Conservation (phyloP, 768 basidiomycete genomes). For the Arthromyces matolae region DNA sequence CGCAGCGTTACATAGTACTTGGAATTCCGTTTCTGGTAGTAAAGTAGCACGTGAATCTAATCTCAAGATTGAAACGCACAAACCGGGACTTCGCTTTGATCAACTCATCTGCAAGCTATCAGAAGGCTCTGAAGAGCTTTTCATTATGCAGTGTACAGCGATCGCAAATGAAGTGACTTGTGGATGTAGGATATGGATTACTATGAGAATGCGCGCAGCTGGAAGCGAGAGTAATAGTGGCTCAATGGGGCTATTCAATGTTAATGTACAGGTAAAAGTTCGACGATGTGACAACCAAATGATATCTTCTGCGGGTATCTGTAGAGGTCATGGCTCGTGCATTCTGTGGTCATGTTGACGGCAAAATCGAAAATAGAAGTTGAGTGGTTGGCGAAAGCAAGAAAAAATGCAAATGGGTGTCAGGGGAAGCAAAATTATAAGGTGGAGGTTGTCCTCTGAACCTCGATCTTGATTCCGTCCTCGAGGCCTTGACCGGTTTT, state of each 20-base stretch:
- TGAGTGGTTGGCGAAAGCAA: constrained; percentile 11
- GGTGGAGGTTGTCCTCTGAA: constrained; percentile 56
- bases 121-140: background rate
- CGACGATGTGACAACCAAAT: constrained; percentile 4
- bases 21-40: background rate
- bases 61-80: too few relatives aligned
- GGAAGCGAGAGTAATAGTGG: background rate
- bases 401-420: constrained; percentile 7
- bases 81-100: too few relatives aligned
- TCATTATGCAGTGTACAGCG: background rate
- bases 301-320: constrained; percentile 10
- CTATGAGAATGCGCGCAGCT: background rate
- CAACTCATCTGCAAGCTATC: too few relatives aligned
- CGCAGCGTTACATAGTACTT: constrained; percentile 1
- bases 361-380: background rate
- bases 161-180: background rate
- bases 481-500: constrained; percentile 28
- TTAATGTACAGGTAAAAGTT: constrained; percentile 7
- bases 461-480: constrained; percentile 52
- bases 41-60: constrained; percentile 4
- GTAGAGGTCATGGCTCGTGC: background rate
- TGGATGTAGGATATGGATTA: constrained; percentile 8
- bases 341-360: constrained; percentile 7
- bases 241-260: constrained; percentile 10
- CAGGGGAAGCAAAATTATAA: constrained; percentile 29